Base-by-base conservation (phyloP, 2,329 filamentous ascomycete species). In the Stachybotrys echinatus region DNA sequence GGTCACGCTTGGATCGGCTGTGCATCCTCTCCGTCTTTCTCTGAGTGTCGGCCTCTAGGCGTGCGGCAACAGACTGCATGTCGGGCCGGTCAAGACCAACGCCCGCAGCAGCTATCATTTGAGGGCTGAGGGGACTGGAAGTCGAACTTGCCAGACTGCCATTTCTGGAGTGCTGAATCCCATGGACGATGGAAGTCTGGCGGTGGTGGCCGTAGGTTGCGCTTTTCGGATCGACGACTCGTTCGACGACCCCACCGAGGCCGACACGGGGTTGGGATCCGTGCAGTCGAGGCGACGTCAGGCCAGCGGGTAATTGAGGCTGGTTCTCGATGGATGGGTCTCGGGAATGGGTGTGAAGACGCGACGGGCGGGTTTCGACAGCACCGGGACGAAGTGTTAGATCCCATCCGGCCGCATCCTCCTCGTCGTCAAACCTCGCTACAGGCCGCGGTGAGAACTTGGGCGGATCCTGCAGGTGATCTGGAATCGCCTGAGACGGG, bases 111-210 rank as follows among this genome's bases (percentile, higher is more conserved):
- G 87, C 84, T 61, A 92, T 91, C 68, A 91, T 85, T 68, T 95
- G 88, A 49, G 91, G 89, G 68, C 89, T 95, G 61, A 96, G 76
- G 51, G 92, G 92, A 67, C 88, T 95, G 23, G 87, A 86, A 34
- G 87, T 82, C 50, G 88, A 83, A 65, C 89, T 91, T 56, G 85
- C 83, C 62, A 87, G 83, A 72, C 92, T 96, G 60, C 91, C 88
- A 79, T 95, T 95, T 70, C 92, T 79, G 60, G 82, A 82, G 81
- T 99, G 94, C 67, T 96, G 92, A 58, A 95, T 85, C 62, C 94
- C 92, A 82, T 97, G 89, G 50, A 97, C 92, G 60, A 97, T 96
- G 45, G 92, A 97, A 1, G 92, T 95, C 73, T 99, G 91, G 49
- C 94, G 86, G 71, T 97, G 91, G 68, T 99, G 92, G 52, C 89